Conservation (phyloP, 2,329 filamentous ascomycete genomes). For the Mycosphaerella arachidis region DNA sequence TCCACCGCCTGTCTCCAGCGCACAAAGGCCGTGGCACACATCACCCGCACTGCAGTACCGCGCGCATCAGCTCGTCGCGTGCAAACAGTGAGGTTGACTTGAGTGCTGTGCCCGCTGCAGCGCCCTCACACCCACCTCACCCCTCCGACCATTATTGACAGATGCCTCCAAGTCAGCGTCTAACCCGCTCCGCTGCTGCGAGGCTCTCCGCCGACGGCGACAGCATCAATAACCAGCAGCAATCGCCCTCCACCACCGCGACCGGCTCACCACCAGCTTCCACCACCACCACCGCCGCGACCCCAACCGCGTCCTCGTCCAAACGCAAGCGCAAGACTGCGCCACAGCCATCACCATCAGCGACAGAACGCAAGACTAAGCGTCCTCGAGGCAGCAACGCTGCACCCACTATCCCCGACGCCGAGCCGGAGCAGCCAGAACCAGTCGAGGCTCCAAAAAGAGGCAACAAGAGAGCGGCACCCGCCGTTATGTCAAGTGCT, state of each 20-base stretch:
- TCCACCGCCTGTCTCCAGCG: neutral
- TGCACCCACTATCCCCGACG: conserved; percentile 29
- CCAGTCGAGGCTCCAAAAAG: conserved; percentile 46
- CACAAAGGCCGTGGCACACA: neutral
- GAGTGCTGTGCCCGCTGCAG: conserved; percentile 1
- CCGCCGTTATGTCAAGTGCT: conserved; percentile 67
- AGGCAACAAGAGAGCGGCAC: conserved; percentile 39
- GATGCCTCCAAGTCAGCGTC: conserved; percentile 25
- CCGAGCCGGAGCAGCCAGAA: conserved; percentile 37
- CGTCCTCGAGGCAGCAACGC: conserved; percentile 51
- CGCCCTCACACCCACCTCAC: conserved; percentile 2
- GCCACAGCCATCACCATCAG: conserved; percentile 48
- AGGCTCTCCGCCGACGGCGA: conserved; percentile 68
- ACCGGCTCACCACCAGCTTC: conserved; percentile 48
- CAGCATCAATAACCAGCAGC: conserved; percentile 40
- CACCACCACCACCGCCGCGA: conserved; percentile 38
- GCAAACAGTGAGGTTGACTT: neutral
- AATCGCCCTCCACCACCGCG: conserved; percentile 33
- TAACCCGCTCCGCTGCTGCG: conserved; percentile 50
- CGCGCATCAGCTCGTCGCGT: neutral
- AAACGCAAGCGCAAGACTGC: conserved; percentile 72
- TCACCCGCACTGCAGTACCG: neutral
- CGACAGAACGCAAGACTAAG: conserved; percentile 47
- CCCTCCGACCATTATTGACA: conserved; percentile 18
- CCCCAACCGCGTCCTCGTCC: conserved; percentile 29